A percentile compares a stretch with the other conserved stretches of the same genome.
Evolutionary conservation across 2,329 filamentous ascomycete genomes (phyloP).

Genomic region (Cladosporium sp.): DNA sequence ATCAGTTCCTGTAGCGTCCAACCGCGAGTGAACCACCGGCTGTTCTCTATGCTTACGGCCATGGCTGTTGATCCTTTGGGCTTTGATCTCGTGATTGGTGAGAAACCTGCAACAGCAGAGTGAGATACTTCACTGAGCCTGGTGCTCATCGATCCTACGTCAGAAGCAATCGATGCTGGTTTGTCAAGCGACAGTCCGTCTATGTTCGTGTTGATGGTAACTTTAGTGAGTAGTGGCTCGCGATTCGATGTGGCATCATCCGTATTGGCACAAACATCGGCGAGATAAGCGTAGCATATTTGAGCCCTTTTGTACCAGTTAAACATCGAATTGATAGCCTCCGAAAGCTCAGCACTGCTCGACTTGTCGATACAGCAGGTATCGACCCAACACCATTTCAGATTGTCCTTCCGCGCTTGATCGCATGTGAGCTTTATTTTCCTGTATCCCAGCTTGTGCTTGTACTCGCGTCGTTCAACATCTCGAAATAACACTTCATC

Average conservation of each 20-base stretch:
- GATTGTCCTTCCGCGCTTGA: neutral
- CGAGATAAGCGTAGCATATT: constrained; percentile 13
- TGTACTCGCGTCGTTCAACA: neutral
- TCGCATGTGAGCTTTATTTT: neutral
- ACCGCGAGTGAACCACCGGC: constrained; percentile 13
- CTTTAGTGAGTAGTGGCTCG: too few relatives aligned
- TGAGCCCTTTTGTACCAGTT: constrained; percentile 9
- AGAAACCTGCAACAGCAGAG: neutral
- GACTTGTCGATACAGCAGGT: constrained; percentile 18
- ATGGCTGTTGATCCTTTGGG: neutral
- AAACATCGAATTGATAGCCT: constrained; percentile 16
- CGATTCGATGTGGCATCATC: neutral
- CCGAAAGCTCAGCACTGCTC: constrained; percentile 14
- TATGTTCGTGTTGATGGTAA: neutral
- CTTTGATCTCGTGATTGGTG: too few relatives aligned
- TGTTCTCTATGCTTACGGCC: neutral
- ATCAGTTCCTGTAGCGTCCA: constrained; percentile 18
- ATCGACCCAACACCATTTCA: constrained; percentile 14
- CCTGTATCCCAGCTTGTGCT: neutral
- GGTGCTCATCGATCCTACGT: too few relatives aligned
- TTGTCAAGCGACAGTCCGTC: neutral
- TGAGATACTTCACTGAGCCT: too few relatives aligned
- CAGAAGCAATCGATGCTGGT: too few relatives aligned
- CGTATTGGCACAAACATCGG: neutral
- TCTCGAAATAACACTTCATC: constrained; percentile 10